phyloP scores from a whole-genome alignment of 805 yeast genomes.

The Nakazawaea pomicola region DNA sequence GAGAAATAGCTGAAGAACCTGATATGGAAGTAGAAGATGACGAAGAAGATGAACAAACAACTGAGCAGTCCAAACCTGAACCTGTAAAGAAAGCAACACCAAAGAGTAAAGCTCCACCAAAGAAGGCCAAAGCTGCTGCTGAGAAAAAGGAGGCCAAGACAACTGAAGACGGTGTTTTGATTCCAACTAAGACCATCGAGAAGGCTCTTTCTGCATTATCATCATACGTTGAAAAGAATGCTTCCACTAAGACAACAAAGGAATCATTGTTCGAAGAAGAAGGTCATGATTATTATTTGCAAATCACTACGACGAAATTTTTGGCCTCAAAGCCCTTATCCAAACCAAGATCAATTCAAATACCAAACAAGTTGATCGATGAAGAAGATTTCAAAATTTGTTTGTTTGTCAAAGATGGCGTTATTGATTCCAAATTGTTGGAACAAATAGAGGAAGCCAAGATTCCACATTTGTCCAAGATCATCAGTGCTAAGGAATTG shows the following conservation, averaged over 20 bases:
- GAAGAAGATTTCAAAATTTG: slow-evolving; percentile 49
- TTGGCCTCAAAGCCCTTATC: slow-evolving; percentile 54
- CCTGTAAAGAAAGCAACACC: slow-evolving; percentile 7
- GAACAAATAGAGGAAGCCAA: slow-evolving; percentile 41
- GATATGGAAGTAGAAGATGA: slow-evolving; percentile 11
- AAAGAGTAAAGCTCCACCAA: slow-evolving; percentile 4
- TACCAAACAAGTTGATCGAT: slow-evolving; percentile 42
- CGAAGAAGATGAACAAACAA: neutral
- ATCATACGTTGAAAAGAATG: slow-evolving; percentile 44
- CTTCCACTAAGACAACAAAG: slow-evolving; percentile 27
- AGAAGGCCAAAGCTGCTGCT: neutral
- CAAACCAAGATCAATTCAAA: slow-evolving; percentile 46
- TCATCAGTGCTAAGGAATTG: slow-evolving; percentile 68
- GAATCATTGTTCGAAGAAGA: slow-evolving; percentile 57
- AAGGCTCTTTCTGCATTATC: slow-evolving; percentile 64
- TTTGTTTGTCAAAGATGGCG: slow-evolving; percentile 62
- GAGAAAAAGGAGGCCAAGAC: neutral
- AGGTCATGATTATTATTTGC: slow-evolving; percentile 50
- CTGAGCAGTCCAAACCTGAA: no score
- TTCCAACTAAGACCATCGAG: slow-evolving; percentile 18
- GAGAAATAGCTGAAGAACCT: slow-evolving; percentile 3
- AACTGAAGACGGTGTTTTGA: neutral
- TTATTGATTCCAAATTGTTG: slow-evolving; percentile 38
- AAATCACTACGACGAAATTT: slow-evolving; percentile 60
- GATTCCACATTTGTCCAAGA: slow-evolving; percentile 43